phyloP scores from a whole-genome alignment of 495 filamentous ascomycete species.

The Bathelium albidoporum region DNA sequence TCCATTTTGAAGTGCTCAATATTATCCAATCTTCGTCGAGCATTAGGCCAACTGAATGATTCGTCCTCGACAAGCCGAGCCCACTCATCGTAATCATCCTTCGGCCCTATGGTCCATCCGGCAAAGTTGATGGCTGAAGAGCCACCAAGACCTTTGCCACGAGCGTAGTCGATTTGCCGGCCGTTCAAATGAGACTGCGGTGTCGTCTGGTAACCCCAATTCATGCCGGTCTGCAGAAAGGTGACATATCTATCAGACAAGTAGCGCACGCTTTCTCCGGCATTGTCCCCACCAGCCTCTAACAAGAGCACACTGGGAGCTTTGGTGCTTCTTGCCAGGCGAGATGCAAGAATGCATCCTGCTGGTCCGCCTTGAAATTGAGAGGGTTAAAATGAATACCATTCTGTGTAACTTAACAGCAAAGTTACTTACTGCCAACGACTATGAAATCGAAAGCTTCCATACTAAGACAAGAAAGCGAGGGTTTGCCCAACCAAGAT shows the following conservation, averaged over 20 bases:
- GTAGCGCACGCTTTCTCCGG: not conserved
- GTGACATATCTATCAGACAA: conserved; percentile 41
- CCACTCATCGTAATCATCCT: conserved; percentile 54
- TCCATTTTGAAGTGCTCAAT: conserved; percentile 44
- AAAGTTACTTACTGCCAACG: not conserved
- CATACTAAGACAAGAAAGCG: not conserved
- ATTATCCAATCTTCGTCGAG: conserved; percentile 38
- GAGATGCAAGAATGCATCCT: conserved; percentile 5
- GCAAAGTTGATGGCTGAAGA: conserved; percentile 55
- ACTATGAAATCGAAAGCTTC: not conserved
- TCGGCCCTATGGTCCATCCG: conserved; percentile 45
- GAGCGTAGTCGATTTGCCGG: conserved; percentile 45
- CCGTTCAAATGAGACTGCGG: conserved; percentile 43
- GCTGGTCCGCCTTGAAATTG: not conserved
- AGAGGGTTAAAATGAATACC: not conserved
- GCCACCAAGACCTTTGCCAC: conserved; percentile 52
- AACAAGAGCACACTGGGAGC: not conserved
- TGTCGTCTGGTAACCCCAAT: conserved; percentile 52
- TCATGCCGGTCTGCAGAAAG: conserved; percentile 38
- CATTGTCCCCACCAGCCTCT: conserved; percentile 7
- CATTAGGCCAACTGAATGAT: conserved; percentile 41
- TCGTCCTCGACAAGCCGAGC: conserved; percentile 32
- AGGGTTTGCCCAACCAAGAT: not conserved
- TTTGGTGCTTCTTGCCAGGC: not conserved
- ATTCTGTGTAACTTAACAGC: not conserved